Percentiles rank a stretch among this genome's conserved stretches.
Conservation (phyloP, 208 protist genomes). For the Giardia muris region DNA sequence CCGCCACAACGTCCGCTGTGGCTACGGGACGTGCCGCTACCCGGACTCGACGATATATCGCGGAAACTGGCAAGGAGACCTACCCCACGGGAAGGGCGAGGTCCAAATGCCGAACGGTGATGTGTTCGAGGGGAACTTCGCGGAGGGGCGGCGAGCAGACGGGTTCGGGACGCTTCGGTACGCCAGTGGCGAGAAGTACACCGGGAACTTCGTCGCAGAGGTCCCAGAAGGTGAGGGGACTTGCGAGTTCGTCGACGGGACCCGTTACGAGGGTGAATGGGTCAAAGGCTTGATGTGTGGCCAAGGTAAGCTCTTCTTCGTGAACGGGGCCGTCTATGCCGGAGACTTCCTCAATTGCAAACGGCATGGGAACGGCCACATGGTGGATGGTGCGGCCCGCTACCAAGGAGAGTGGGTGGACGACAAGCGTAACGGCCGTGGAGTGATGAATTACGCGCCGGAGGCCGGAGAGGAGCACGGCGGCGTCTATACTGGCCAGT, state of each 20-base stretch:
- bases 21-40: slow-evolving; percentile 27
- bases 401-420: slow-evolving; percentile 37
- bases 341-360: slow-evolving; percentile 18
- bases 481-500: slow-evolving; percentile 22
- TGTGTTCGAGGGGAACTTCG: slow-evolving; percentile 31
- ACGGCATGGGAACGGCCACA: slow-evolving; percentile 29
- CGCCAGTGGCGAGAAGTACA: slow-evolving; percentile 18
- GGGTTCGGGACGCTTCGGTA: slow-evolving; percentile 13
- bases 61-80: slow-evolving; percentile 28
- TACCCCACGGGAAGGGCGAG: slow-evolving; percentile 6
- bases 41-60: slow-evolving; percentile 25
- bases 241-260: slow-evolving; percentile 25
- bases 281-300: slow-evolving; percentile 20
- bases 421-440: slow-evolving; percentile 27
- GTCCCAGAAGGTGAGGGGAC: slow-evolving; percentile 26
- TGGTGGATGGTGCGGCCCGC: slow-evolving; percentile 9
- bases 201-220: slow-evolving; percentile 22
- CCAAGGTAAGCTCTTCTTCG: slow-evolving; percentile 19
- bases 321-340: neutral
- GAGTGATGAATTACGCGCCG: slow-evolving; percentile 22
- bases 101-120: slow-evolving; percentile 33
- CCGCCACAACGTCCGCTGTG: neutral
- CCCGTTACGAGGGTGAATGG: slow-evolving; percentile 32
- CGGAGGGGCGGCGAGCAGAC: neutral
- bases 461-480: neutral